A percentile compares a stretch with the other conserved stretches of the same genome.
phyloP scores from a whole-genome alignment of 192 early-diverging fungal genomes.

The Podila minutissima region DNA sequence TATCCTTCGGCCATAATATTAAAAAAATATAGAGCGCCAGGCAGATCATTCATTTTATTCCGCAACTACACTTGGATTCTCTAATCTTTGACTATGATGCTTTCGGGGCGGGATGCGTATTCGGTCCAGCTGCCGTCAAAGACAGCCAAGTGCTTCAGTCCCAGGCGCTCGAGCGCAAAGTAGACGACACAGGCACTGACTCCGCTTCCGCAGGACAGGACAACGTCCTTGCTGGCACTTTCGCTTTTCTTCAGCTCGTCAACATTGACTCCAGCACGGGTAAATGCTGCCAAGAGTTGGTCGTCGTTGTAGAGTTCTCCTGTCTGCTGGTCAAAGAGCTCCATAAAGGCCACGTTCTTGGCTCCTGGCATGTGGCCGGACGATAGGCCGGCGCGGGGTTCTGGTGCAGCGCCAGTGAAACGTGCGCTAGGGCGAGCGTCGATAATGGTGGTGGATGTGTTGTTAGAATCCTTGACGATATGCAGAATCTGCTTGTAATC shows the following conservation, averaged over 20 bases:
- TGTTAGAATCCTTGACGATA: constrained; percentile 57
- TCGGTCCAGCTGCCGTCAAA: constrained; percentile 96
- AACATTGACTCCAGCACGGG: constrained; percentile 72
- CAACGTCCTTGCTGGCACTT: constrained; percentile 63
- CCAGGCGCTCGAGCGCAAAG: constrained; percentile 78
- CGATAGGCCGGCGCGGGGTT: constrained; percentile 80
- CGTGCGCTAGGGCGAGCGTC: constrained; percentile 76
- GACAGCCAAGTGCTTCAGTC: constrained; percentile 71
- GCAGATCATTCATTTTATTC: background rate
- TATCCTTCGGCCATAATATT: too few species aligned
- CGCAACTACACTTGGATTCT: background rate
- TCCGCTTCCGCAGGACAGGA: constrained; percentile 89
- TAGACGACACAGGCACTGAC: constrained; percentile 88
- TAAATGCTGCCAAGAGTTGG: constrained; percentile 65
- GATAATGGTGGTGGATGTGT: constrained; percentile 59
- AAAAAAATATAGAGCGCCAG: background rate
- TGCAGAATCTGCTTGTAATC: constrained; percentile 65
- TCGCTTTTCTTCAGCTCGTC: constrained; percentile 15
- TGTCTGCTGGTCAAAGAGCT: constrained; percentile 60
- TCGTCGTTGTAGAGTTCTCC: constrained; percentile 63
- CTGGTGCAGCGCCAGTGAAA: constrained; percentile 78
- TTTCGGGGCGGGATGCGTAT: constrained; percentile 77
- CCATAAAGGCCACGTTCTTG: constrained; percentile 78
- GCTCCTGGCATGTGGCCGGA: constrained; percentile 87
- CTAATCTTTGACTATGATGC: constrained; percentile 70